Evolutionary conservation across 805 yeast genomes (phyloP).

Genomic region (Maudiozyma barnettii): DNA sequence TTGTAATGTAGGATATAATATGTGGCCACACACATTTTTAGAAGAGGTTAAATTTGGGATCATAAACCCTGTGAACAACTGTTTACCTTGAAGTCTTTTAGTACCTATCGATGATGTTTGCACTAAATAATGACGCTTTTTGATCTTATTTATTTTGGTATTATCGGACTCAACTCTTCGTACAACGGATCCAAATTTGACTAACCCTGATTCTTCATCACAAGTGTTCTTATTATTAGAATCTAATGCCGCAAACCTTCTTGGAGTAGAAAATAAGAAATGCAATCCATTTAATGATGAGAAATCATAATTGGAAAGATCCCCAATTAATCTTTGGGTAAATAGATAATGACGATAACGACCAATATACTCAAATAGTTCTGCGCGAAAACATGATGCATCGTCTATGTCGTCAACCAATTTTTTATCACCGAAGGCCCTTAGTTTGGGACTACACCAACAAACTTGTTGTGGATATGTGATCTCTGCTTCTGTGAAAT

Average conservation of each 20-base stretch:
- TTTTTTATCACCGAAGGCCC: background rate
- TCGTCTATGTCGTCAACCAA: background rate
- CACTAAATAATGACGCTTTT: slow-evolving; percentile 19
- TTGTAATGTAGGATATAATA: slow-evolving; percentile 22
- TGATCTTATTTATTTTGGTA: background rate
- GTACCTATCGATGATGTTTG: slow-evolving; percentile 30
- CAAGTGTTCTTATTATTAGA: too few species aligned
- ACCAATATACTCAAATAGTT: background rate
- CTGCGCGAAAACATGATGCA: background rate
- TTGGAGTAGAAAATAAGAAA: slow-evolving; percentile 34
- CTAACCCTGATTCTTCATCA: background rate
- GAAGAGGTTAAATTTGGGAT: slow-evolving; percentile 12
- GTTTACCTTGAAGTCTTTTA: slow-evolving; percentile 11
- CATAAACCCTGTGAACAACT: slow-evolving; percentile 20
- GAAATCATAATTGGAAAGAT: slow-evolving; percentile 1
- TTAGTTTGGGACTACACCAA: slow-evolving; percentile 48
- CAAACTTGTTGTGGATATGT: slow-evolving; percentile 53
- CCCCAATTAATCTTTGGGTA: too few species aligned
- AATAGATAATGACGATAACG: too few species aligned
- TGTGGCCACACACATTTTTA: slow-evolving; percentile 12
- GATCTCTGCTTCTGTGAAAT: slow-evolving; percentile 47
- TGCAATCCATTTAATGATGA: too few species aligned
- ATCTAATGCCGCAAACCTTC: too few species aligned
- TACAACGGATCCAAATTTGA: background rate
- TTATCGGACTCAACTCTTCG: background rate